Evolutionary conservation across 2,329 filamentous ascomycete genomes (phyloP).

Genomic region (Sarocladium oryzae): DNA sequence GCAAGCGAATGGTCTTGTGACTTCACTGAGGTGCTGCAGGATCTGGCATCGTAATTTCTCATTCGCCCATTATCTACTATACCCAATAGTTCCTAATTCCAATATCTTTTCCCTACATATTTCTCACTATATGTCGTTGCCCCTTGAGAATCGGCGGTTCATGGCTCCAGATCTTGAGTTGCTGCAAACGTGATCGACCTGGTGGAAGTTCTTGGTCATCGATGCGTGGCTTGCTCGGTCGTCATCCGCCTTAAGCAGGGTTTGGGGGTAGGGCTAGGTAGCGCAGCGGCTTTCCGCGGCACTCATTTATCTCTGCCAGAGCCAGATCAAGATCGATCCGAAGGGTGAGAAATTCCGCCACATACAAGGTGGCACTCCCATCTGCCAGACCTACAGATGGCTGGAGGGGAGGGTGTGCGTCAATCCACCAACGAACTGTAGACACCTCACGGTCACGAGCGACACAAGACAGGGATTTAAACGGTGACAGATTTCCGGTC

Average conservation of each 20-base stretch:
- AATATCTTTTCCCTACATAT: neutral
- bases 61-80: neutral
- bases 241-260: no score
- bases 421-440: no score
- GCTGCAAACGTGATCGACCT: neutral
- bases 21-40: neutral
- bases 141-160: neutral
- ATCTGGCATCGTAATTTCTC: neutral
- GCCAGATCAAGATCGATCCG: neutral
- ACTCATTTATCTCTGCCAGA: no score
- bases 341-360: neutral
- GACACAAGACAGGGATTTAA: neutral
- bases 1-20: neutral
- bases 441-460: slow-evolving; percentile 6
- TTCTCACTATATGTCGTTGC: neutral
- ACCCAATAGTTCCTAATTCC: neutral
- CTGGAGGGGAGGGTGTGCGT: no score
- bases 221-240: no score
- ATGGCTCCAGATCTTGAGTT: neutral
- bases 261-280: no score
- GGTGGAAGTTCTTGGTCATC: neutral
- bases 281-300: no score
- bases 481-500: neutral
- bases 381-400: neutral
- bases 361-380: neutral